Conservation (phyloP, 768 basidiomycete genomes). For the Ramaria rubella region DNA sequence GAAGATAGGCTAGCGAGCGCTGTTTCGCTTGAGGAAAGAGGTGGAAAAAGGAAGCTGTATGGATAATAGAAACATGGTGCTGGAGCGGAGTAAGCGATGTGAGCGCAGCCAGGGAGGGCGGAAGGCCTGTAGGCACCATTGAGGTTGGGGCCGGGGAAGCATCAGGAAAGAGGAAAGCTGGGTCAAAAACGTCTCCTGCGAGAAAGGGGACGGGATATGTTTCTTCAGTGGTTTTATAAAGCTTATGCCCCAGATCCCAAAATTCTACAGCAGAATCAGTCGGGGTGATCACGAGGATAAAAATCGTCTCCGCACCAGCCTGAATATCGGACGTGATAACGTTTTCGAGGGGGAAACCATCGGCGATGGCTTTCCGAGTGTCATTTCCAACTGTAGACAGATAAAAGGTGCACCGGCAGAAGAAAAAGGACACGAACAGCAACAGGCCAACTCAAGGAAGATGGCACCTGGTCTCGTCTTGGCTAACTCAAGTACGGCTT, state of each 20-base stretch:
- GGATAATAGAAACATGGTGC: conserved; percentile 12
- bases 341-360: conserved; percentile 13
- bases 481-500: conserved; percentile 29
- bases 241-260: conserved; percentile 17
- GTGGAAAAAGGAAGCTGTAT: conserved; percentile 18
- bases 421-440: conserved; percentile 24
- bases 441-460: conserved; percentile 41
- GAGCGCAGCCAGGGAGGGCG: conserved; percentile 5
- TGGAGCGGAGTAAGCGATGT: conserved; percentile 13
- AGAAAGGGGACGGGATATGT: conserved; percentile 10
- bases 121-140: neutral
- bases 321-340: conserved; percentile 12
- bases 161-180: conserved; percentile 1
- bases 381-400: conserved; percentile 11
- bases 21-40: conserved; percentile 16
- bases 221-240: conserved; percentile 11
- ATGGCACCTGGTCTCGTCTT: conserved; percentile 30
- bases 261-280: conserved; percentile 4
- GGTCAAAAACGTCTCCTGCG: conserved; percentile 13
- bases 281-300: neutral
- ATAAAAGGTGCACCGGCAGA: conserved; percentile 19
- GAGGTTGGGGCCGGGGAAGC: neutral
- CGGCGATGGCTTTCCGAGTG: conserved; percentile 10
- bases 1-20: conserved; percentile 8
- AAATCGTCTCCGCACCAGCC: neutral